Base-by-base conservation (phyloP, 2,329 filamentous ascomycete genomes). In the Sclerotinia borealis region DNA sequence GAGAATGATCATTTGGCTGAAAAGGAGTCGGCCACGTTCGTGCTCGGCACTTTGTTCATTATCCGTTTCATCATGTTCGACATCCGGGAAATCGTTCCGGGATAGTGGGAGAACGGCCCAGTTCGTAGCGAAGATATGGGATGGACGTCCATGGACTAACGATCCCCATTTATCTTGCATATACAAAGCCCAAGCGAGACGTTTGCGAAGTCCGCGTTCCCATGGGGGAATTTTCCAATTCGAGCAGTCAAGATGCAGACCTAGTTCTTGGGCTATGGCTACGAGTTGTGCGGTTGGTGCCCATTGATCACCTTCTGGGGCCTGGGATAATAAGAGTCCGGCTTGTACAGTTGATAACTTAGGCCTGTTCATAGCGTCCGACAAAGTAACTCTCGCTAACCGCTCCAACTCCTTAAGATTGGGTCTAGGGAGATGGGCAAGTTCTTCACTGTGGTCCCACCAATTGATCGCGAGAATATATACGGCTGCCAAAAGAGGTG, bases 101-200 rank as follows among this genome's bases (percentile, higher is more conserved):
- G 79, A 81, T n/a, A 91, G 81, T 8, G 80, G 74, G 64, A 82
- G 81, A 7, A 96, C 91, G 1, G 88, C 91, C 92, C 92, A 96
- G 75, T 96, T 85, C 52, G 80, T 77, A 25, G 79, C 75, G 67
- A 84, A 83, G 47, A 86, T 84, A 68, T 96, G 92, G 5, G 91
- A 95, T 0, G 92, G 92, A 13, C 92, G 87, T 52, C 92, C 92
- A 72, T 96, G 90, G 29, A 95, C 87, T 25, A 96, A 80, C 2
- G 92, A 88, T 19, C 90, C 91, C 92, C 92, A 96, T 75, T 91
- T 96, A 76, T 97, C 93, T 77, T 96, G 92, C 88, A 96, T 93
- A 74, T 95, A 96, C 58, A 96, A 77, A 2, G 91, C 92, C 92
- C 93, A 96, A 1, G 91, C 92, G 48, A 96, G 83, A 55, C 93